Evolutionary conservation across 1,139 yeast species (phyloP), one percentile per base, ranked within the genome.

Genomic region (Yamadazyma triangularis): DNA sequence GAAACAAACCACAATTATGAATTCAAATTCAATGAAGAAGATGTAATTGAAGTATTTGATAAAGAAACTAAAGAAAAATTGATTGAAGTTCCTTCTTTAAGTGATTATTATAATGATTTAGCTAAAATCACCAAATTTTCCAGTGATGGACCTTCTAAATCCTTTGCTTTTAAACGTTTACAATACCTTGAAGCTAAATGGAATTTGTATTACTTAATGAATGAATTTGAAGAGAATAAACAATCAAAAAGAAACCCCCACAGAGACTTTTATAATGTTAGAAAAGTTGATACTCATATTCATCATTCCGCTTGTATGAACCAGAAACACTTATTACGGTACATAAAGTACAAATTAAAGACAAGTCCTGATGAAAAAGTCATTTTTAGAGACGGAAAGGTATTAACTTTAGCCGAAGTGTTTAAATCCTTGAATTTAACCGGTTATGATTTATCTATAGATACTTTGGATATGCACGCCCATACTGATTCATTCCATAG

Each of bases 281-380:
- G 98, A 66, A 93, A 93, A 56, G 99, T 93, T 26, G 99, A 93
- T 52, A 93, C 98, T 10, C 99, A 93, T 68, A 95, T 93, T 50
- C 99, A 93, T 57, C 98, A 93, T 57, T 85, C 96, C 9, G 99
- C 99, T 7, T 89, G 96, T 57, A 91, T 91, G 98, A 93, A 93
- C 52, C 98, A 93, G 58, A 93, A 93, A 59, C 98, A 93, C 60
- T 67, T 93, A 50, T 67, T 93, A 44, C 80, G 98, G 48, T 93
- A 86, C 56, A 93, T 93, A 58, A 93, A 93, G 60, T 86, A 88
- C 56, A 91, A 91, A 61, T 58, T 73, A 62, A 51, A 65, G 45
- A 64, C 73, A 1, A 46, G 51, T 25, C 91, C 95, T 1, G 74
- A 86, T 45, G 96, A 91, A 55, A 79, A 83, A 40, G 99, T 93